phyloP scores from a whole-genome alignment of 2,329 filamentous ascomycete genomes.

The Rutstroemia sp. region DNA sequence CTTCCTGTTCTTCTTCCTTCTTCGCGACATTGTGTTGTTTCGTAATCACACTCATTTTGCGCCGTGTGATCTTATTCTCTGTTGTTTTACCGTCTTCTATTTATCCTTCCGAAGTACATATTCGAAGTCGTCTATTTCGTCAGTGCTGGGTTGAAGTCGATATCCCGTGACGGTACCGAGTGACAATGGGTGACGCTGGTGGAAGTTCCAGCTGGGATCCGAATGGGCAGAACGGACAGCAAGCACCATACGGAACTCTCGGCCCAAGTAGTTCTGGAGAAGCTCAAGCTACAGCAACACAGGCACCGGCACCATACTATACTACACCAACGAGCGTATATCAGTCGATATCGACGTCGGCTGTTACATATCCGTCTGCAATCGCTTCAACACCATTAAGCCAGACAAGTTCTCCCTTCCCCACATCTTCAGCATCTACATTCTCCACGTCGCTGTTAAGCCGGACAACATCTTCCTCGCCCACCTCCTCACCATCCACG shows the following conservation, averaged over 20 bases:
- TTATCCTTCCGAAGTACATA: no score
- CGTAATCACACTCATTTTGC: no score
- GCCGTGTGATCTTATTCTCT: neutral
- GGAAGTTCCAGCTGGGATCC: neutral
- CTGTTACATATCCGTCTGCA: conserved; percentile 1
- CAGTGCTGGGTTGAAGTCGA: no score
- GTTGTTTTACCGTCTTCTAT: no score
- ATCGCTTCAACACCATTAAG: conserved; percentile 7
- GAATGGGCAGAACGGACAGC: neutral
- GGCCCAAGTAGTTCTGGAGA: neutral
- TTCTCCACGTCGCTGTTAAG: no score
- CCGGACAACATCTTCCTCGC: no score
- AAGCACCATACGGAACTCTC: neutral
- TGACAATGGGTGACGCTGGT: neutral
- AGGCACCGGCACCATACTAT: neutral
- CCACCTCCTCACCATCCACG: no score
- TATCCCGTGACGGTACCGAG: no score
- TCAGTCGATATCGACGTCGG: conserved; percentile 6
- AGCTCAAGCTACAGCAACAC: neutral
- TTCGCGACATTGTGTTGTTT: no score
- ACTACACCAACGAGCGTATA: neutral
- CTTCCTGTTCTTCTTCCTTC: no score
- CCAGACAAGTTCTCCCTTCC: neutral
- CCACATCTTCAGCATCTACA: neutral
- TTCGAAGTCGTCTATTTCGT: no score